A percentile compares a stretch with the other conserved stretches of the same genome.
Conservation (phyloP, 2,329 filamentous ascomycete species). For the Penicillium sumatraense region DNA sequence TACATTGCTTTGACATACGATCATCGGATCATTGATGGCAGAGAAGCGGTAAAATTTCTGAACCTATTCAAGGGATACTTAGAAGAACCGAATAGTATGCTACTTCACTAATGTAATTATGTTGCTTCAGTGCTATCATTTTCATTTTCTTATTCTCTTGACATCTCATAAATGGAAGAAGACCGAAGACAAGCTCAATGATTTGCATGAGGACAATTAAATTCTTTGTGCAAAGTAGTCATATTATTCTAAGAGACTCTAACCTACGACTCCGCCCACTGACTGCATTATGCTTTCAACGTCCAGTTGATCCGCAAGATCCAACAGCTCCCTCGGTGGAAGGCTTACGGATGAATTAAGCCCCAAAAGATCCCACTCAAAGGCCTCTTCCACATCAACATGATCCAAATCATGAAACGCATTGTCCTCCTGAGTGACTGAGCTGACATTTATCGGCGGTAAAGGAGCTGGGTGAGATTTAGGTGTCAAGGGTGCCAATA, state of each 20-base stretch:
- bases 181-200: no score
- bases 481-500: constrained; percentile 41
- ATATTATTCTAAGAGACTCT: neutral
- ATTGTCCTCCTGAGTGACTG: constrained; percentile 9
- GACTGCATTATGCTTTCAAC: constrained; percentile 29
- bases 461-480: constrained; percentile 11
- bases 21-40: constrained; percentile 86
- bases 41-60: constrained; percentile 90
- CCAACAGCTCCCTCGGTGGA: constrained; percentile 27
- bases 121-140: no score
- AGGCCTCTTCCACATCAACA: constrained; percentile 23
- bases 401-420: constrained; percentile 21
- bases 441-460: constrained; percentile 3
- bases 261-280: constrained; percentile 13
- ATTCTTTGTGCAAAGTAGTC: neutral
- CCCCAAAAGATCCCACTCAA: constrained; percentile 30
- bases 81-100: constrained; percentile 8
- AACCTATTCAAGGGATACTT: constrained; percentile 11
- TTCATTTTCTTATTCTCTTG: no score
- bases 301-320: constrained; percentile 32
- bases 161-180: no score
- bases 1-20: constrained; percentile 94
- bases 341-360: constrained; percentile 30
- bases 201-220: no score
- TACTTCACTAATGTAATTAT: constrained; percentile 8